phyloP scores from a whole-genome alignment of 78 protist genomes.

The Speleostelium caveatum region DNA sequence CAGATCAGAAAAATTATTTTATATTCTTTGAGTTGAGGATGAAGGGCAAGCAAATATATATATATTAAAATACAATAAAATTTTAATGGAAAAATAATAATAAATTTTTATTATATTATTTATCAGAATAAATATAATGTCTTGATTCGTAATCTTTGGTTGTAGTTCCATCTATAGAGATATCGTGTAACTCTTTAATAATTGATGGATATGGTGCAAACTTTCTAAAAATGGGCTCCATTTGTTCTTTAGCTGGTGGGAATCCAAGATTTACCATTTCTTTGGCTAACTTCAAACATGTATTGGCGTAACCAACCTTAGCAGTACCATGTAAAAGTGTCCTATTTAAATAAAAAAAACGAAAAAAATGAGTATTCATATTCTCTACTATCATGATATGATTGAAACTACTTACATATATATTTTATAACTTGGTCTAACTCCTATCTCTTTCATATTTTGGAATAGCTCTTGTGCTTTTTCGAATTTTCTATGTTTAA shows the following conservation, averaged over 20 bases:
- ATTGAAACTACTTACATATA: conserved; percentile 32
- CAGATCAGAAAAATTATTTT: too few species aligned
- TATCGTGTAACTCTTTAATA: background rate
- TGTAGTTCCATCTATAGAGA: background rate
- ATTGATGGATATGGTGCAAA: conserved; percentile 33
- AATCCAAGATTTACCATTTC: conserved; percentile 46
- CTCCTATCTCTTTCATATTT: conserved; percentile 10
- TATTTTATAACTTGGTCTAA: conserved; percentile 25
- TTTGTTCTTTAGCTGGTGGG: conserved; percentile 38
- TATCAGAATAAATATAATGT: background rate
- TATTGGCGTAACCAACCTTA: conserved; percentile 65
- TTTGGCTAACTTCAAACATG: conserved; percentile 35
- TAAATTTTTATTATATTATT: background rate
- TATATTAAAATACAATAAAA: too few species aligned
- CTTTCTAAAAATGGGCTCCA: conserved; percentile 13
- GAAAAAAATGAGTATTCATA: background rate
- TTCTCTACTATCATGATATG: background rate
- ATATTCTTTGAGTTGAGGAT: too few species aligned
- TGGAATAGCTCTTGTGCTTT: conserved; percentile 21
- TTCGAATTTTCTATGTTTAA: conserved; percentile 17
- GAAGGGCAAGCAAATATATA: too few species aligned
- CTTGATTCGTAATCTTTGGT: background rate
- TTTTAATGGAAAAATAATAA: background rate
- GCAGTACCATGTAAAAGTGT: conserved; percentile 44
- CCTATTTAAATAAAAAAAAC: background rate